A percentile compares a stretch with the other conserved stretches of the same genome.
phyloP scores from a whole-genome alignment of 768 basidiomycete species.

The Rhizopogon roseolus region DNA sequence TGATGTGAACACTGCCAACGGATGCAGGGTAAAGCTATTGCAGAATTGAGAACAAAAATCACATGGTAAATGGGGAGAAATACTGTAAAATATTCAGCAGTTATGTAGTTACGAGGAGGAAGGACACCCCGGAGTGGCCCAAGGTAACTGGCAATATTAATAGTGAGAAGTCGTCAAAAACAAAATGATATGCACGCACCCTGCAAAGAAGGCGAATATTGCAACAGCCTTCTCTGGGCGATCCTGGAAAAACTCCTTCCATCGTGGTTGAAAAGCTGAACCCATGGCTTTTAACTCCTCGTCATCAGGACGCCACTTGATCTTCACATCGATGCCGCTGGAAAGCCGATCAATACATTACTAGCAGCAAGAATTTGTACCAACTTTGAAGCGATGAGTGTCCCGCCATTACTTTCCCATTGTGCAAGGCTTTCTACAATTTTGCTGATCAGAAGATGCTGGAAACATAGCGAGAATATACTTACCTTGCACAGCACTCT shows the following conservation, averaged over 20 bases:
- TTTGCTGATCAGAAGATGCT: background rate
- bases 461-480: slow-evolving; percentile 3
- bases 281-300: slow-evolving; percentile 16
- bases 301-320: slow-evolving; percentile 20
- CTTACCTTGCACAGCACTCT: slow-evolving; percentile 36
- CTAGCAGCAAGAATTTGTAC: slow-evolving; percentile 3
- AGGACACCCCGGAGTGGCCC: background rate
- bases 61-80: background rate
- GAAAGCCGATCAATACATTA: background rate
- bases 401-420: slow-evolving; percentile 33
- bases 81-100: slow-evolving; percentile 26
- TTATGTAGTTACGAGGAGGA: slow-evolving; percentile 12
- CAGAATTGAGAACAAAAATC: background rate
- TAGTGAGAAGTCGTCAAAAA: background rate
- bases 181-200: background rate
- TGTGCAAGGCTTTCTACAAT: slow-evolving; percentile 15
- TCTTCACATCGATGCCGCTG: slow-evolving; percentile 11
- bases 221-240: slow-evolving; percentile 18
- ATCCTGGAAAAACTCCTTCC: slow-evolving; percentile 13
- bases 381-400: slow-evolving; percentile 51
- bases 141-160: background rate
- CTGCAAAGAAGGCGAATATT: background rate
- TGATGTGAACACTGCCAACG: slow-evolving; percentile 43
- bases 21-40: slow-evolving; percentile 39
- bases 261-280: slow-evolving; percentile 14